These are phyloP conservation scores for Arthrobotrys megalospora DNA, from an alignment of 2,329 filamentous ascomycete genomes.

Conservation along the genomic window DNA sequence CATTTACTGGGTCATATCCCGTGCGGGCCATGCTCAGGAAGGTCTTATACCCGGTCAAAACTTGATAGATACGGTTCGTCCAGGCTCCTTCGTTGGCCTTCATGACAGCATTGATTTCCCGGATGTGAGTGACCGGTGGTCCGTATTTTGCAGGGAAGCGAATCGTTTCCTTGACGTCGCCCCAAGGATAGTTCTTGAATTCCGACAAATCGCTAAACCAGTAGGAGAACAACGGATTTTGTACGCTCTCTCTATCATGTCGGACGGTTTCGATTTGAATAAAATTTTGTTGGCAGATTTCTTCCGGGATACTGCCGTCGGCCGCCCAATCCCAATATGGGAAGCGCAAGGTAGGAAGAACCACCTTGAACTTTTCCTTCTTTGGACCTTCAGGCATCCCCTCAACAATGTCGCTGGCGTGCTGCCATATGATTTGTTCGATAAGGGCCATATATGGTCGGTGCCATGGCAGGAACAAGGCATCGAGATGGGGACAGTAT, in stretches of 20 bases:
- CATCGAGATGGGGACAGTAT: conserved; percentile 33
- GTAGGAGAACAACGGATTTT: conserved; percentile 76
- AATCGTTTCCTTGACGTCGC: conserved; percentile 29
- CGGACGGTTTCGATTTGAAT: conserved; percentile 72
- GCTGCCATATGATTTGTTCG: conserved; percentile 67
- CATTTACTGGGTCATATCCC: conserved; percentile 5
- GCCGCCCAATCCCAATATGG: conserved; percentile 72
- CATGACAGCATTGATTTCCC: conserved; percentile 18
- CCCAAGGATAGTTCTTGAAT: conserved; percentile 26
- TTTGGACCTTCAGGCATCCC: conserved; percentile 69
- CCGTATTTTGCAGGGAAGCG: conserved; percentile 16
- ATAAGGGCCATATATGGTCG: conserved; percentile 79
- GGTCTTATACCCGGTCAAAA: conserved; percentile 78
- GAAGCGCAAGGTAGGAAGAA: conserved; percentile 65
- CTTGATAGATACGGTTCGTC: conserved; percentile 75
- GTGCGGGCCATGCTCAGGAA: conserved; percentile 69
- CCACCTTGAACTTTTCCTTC: conserved; percentile 65
- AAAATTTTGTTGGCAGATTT: conserved; percentile 47
- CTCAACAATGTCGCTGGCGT: conserved; percentile 67
- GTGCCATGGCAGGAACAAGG: conserved; percentile 82
- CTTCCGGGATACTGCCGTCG: conserved; percentile 66
- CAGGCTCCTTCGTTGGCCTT: conserved; percentile 25
- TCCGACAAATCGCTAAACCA: conserved; percentile 69
- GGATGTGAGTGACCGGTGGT: background rate
- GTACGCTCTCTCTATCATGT: conserved; percentile 72